Base-by-base conservation (phyloP, 371 early-diverging fungal species). In the Mortierella sp. region DNA sequence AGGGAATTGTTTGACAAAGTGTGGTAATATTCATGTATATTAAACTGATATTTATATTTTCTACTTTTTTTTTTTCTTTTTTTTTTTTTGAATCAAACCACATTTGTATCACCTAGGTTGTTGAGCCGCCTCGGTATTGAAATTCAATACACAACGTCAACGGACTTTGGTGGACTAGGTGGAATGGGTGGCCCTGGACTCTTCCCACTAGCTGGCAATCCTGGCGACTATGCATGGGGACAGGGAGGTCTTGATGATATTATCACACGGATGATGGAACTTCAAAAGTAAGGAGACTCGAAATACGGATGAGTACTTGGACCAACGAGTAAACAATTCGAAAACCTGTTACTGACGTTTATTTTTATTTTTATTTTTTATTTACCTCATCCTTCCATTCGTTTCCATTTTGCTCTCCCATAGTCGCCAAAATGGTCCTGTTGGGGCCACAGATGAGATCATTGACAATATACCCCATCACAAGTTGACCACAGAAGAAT, bases 181-280 rank as follows among this genome's bases (percentile, higher is more conserved):
- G 53, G 24, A 5, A 45, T 38, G 19, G 38, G 52, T 41, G 47
- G 72, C 9, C 41, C 63, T 3, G 67, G 58, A 4, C 45, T 84
- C 9, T 65, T 76, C 57, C 73, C 74, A 19, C 66, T 86, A 28
- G 73, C 55, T 9, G 81, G 85, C 19, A 89, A 91, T 65, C 91
- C 91, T 32, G 86, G 89, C 21, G 92, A 92, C 68, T 92, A 92
- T 81, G 92, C 85, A 11, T 88, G 88, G 80, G 83, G 84, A 21
- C 88, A 88, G 63, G 73, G 81, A 55, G 94, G 89, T 11, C 84
- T 93, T 16, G 95, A 95, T 74, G 91, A 95, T 69, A 93, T 95
- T 59, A 93, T 95, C 59, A 87, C 92, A 11, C 94, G 91, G 66
- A 75, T 95, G 73, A 94, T 95, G 94, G 94, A 95, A 59, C 93